Base-by-base conservation (phyloP, 139 green algal genomes). In the Picochlorum sp. region DNA sequence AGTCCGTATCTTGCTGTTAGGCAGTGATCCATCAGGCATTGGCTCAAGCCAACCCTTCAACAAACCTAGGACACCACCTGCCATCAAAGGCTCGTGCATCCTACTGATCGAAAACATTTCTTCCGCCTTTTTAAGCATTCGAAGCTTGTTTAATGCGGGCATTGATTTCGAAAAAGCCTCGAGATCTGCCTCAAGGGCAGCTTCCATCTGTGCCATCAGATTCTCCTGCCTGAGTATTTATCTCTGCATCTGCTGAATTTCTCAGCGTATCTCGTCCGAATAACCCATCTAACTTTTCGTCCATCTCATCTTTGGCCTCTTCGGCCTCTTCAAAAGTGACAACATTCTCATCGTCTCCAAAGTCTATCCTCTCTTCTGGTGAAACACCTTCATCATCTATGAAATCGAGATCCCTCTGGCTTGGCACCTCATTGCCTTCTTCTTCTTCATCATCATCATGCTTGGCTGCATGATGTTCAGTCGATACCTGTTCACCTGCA, bases 21-120 rank as follows among this genome's bases (percentile, higher is more conserved):
- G 83, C 63, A 90, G 79, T 26, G 72, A 55, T 57, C 78, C 74
- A 54, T 90, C 80, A 3, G 54, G 59, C 66, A 90, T 74, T 6
- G 75, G 80, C 59, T 91, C 81, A 24, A 90, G 67, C 83, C 83
- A 90, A 9, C 72, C 70, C 62, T 86, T 87, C 37, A 90, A 67
- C 24, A 80, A 60, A 18, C 69, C 76, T 24, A 90, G 61, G 45
- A 90, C 20, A 9, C 81, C 81, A 0, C 64, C 59, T 38, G 84
- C 72, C 49, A 90, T 37, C 18, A 89, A 70, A n/a, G 83, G 75
- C 15, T 70, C 57, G 38, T 90, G 78, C 49, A 87, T 54, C 7
- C 66, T 72, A 52, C 76, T 78, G 47, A 81, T 89, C 4, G 65
- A 55, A 32, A 89, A 60, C 38, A 77, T 63, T 11, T 70, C 57